phyloP scores from a whole-genome alignment of 208 protist species.

The Angomonas ambiguus region DNA sequence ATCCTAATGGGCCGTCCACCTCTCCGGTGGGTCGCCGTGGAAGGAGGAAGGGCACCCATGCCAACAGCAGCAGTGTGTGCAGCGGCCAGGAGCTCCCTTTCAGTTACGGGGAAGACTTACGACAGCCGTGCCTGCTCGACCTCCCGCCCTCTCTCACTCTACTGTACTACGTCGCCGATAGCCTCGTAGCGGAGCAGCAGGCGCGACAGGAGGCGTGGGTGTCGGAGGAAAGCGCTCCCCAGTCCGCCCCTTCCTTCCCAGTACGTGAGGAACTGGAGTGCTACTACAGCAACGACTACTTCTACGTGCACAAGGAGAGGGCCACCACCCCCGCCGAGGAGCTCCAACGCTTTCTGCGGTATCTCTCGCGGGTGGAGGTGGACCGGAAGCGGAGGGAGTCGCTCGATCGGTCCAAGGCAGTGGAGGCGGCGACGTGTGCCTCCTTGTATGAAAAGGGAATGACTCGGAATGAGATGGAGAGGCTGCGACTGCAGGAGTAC shows the following conservation, averaged over 20 bases:
- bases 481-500: conserved; percentile 26
- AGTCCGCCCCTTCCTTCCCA: background rate
- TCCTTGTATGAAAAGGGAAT: conserved; percentile 60
- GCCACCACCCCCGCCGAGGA: background rate
- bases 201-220: background rate
- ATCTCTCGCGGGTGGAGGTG: background rate
- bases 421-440: conserved; percentile 44
- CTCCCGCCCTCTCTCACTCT: conserved; percentile 4
- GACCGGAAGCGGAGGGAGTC: background rate
- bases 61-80: background rate
- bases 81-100: background rate
- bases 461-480: conserved; percentile 37
- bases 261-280: background rate
- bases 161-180: conserved; percentile 9
- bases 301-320: background rate
- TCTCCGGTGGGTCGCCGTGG: background rate
- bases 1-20: background rate
- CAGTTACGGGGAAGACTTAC: background rate
- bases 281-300: background rate
- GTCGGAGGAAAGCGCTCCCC: background rate
- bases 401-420: conserved; percentile 14
- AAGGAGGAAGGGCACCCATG: background rate
- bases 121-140: background rate
- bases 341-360: background rate
- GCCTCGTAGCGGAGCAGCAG: background rate